Conservation (phyloP, 768 basidiomycete species). For the Cystobasidiopsis lactophilus region DNA sequence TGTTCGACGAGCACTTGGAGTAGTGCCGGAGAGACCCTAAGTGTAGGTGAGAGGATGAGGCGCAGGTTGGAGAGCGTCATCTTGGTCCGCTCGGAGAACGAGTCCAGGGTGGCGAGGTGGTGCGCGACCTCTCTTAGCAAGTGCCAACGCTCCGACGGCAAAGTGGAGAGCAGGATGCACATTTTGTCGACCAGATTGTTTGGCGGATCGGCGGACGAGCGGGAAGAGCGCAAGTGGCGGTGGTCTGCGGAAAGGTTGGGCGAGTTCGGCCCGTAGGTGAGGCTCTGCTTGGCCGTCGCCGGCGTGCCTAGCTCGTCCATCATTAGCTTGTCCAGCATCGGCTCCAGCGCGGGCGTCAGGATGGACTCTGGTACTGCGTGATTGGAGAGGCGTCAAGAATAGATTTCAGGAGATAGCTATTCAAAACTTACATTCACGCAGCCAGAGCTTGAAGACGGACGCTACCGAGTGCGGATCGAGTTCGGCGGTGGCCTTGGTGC, state of each 20-base stretch:
- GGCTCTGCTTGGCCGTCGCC: not conserved
- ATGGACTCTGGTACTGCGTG: not conserved
- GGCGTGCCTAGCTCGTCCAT: not conserved
- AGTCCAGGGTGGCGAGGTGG: conserved; percentile 14
- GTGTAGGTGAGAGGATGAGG: conserved; percentile 18
- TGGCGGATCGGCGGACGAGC: not conserved
- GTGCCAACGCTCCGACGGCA: conserved; percentile 13
- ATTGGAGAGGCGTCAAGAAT: not conserved
- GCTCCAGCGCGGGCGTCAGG: not conserved
- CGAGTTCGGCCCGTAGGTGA: not conserved
- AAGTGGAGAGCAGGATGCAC: not conserved
- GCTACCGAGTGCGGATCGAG: conserved; percentile 11
- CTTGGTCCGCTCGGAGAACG: conserved; percentile 11
- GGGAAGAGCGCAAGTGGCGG: not conserved
- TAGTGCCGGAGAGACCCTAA: conserved; percentile 15
- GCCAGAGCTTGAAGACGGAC: conserved; percentile 12
- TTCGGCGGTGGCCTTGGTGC: not conserved
- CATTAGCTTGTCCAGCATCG: not conserved
- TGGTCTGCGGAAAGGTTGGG: not conserved
- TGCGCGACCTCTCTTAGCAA: conserved; percentile 14
- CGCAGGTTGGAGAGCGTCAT: conserved; percentile 18
- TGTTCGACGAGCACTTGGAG: conserved; percentile 15
- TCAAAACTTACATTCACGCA: conserved; percentile 8
- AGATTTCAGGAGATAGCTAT: not conserved
- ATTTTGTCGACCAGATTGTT: not conserved